Evolutionary conservation across 805 yeast genomes (phyloP).

Genomic region (Kuraishia piskuri): DNA sequence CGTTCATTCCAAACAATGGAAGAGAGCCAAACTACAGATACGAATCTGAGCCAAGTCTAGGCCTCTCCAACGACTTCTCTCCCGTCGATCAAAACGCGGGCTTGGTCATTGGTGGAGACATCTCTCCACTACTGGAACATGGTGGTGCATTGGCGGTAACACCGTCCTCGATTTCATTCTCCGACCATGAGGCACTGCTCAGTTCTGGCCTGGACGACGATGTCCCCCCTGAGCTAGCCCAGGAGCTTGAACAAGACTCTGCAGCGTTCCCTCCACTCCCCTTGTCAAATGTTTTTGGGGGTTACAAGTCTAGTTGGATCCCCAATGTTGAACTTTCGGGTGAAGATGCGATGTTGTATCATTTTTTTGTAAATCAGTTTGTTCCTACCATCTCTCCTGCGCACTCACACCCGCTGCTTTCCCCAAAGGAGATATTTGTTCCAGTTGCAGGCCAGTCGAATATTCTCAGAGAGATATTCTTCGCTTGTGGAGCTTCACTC

Average conservation of each 20-base stretch:
- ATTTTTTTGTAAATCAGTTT: constrained; percentile 23
- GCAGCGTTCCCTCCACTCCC: background rate
- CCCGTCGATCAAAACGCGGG: background rate
- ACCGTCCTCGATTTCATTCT: background rate
- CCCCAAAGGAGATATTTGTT: constrained; percentile 25
- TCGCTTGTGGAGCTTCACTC: constrained; percentile 30
- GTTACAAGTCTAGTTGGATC: constrained; percentile 3
- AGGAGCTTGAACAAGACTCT: background rate
- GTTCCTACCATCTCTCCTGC: constrained; percentile 25
- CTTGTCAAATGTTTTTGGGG: background rate
- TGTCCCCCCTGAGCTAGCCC: background rate
- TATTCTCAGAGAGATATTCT: constrained; percentile 24
- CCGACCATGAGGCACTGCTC: background rate
- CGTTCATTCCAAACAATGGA: background rate
- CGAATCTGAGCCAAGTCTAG: background rate
- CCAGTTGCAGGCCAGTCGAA: constrained; percentile 19
- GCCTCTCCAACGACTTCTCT: background rate
- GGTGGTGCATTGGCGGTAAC: background rate
- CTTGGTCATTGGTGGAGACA: background rate
- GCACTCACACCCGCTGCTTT: constrained; percentile 23
- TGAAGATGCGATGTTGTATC: constrained; percentile 12
- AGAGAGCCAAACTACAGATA: background rate
- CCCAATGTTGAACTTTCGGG: constrained; percentile 7
- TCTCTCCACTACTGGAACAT: background rate
- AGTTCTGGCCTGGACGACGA: background rate